Evolutionary conservation across 352 stramenopile species (phyloP), one percentile per base, ranked within the genome.

Genomic region (Pythium rhizo-oryzae): DNA sequence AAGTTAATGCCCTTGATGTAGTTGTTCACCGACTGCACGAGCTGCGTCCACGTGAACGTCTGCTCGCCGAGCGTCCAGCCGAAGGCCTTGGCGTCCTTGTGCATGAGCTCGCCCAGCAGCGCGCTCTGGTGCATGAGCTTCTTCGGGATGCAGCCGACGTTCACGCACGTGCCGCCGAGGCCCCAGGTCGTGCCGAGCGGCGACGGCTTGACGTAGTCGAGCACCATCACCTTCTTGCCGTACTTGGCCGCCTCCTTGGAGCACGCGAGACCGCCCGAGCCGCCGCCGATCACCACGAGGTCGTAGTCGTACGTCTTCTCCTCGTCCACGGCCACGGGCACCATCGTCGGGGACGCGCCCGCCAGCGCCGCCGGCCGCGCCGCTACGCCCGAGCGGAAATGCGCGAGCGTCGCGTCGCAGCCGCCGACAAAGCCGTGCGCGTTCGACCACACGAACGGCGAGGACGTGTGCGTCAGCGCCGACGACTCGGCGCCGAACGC

Each of bases 91-190:
- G 78, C 72, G 75, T 99, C 97, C 52, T 91, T 82, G 62, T 93
- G 80, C 47, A 98, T 79, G 12, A 82, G 63, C 66, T 99, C 93
- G 55, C 93, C 89, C 4, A 99, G 81, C 35, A 98, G 65, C 41
- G 96, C 90, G 66, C 96, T 97, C 72, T 98, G 91, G 73, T 99
- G 97, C 92, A 99, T 99, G 16, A 99, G 82, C 77, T 99, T 99
- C 82, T 99, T 99, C 28, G 98, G 97, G 71, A 99, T 99, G 70
- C 98, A 99, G 19, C 98, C 98, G 7, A 99, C 97, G 76, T 99
- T 99, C 62, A 99, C 97, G 69, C 98, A 99, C 30, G 98, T 99
- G 53, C 98, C 97, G 41, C 94, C 94, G 35, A 98, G 85, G 18
- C 94, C 93, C 94, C 93, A 98, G 35, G 76, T 88, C 30, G 89